Evolutionary conservation across 495 filamentous ascomycete species (phyloP).

Genomic region (Chaetomium tenue): DNA sequence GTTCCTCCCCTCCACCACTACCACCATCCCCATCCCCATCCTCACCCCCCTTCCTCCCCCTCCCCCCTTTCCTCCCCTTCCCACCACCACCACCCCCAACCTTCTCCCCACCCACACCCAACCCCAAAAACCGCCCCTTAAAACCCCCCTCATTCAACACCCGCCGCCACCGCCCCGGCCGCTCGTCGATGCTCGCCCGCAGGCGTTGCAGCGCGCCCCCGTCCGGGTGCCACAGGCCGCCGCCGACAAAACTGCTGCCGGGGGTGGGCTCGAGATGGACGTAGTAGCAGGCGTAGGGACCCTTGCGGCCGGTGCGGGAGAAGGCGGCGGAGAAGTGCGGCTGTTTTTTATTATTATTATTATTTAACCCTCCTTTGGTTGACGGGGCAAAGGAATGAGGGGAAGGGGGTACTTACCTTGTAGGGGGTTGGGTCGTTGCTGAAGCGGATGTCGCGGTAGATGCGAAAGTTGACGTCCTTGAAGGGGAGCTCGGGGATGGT

Average conservation of each 20-base stretch:
- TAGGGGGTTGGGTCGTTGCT: slow-evolving; percentile 79
- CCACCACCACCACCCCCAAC: slow-evolving; percentile 20
- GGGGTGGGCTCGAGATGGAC: slow-evolving; percentile 45
- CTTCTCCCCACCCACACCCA: not conserved
- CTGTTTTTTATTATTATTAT: slow-evolving; percentile 22
- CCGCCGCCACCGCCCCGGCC: slow-evolving; percentile 62
- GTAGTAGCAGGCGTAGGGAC: slow-evolving; percentile 84
- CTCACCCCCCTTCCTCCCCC: not conserved
- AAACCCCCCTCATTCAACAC: slow-evolving; percentile 60
- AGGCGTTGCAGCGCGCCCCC: slow-evolving; percentile 58
- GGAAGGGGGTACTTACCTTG: slow-evolving; percentile 62
- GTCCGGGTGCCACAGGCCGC: slow-evolving; percentile 77
- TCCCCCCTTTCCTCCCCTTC: slow-evolving; percentile 20
- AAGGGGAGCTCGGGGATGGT: slow-evolving; percentile 80
- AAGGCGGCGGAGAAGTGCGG: slow-evolving; percentile 80
- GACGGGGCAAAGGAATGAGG: no score
- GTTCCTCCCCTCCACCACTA: not conserved
- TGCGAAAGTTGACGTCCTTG: slow-evolving; percentile 83
- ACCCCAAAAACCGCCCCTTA: slow-evolving; percentile 58
- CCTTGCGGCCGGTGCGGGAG: slow-evolving; percentile 82
- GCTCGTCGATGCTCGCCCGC: slow-evolving; percentile 69
- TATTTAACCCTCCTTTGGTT: no score
- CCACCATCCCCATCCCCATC: not conserved
- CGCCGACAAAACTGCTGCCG: slow-evolving; percentile 55
- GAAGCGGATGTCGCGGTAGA: slow-evolving; percentile 80